Evolutionary conservation across 2,329 filamentous ascomycete genomes (phyloP), one percentile per base, ranked within the genome.

Genomic region (Didymella pomorum): DNA sequence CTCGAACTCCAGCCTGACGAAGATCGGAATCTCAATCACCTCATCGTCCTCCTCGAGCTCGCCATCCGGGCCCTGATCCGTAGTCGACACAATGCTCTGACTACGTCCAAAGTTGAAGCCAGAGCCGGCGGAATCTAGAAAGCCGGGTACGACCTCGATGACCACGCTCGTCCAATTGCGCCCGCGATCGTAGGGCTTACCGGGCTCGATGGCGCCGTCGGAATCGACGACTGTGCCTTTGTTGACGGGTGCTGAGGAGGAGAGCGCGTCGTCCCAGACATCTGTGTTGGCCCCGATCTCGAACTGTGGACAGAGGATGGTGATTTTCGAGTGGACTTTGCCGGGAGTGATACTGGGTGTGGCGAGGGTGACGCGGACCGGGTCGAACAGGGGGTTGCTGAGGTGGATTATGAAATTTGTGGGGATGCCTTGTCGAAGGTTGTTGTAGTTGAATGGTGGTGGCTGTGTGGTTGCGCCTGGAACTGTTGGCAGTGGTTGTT

Each of bases 151-250:
- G 14, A 99, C 89, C 75, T 99, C 95, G 25, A 99, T 83, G 20
- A 97, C 91, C 11, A 99, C 92, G 65, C 89, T 95, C 16, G 95
- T 95, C 91, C 93, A 97, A 76, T 98, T 99, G 33, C 93, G 84
- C 0, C 93, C 94, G 52, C 89, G 86, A 63, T 97, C 93, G 91
- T 92, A 99, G n/a, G 98, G 88, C 78, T 98, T 98, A 51, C 94
- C 95, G 0, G 91, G 91, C 76, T 96, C 93, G 16, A 91, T 86
- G 16, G 72, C 68, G 3, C 67, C 68, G 29, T 70, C 65, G 1
- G 68, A 64, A 28, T 67, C 69, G 28, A 64, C 57, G 26, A 67
- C 56, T 2, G 69, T 66, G 25, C 65, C 65, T 46, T 66, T 69
- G 35, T 61, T 68, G 75, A 73, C 74, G 74, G 73, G 78, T 66